Conservation (phyloP, 2,329 filamentous ascomycete species). For the Colletotrichum liaoningense region DNA sequence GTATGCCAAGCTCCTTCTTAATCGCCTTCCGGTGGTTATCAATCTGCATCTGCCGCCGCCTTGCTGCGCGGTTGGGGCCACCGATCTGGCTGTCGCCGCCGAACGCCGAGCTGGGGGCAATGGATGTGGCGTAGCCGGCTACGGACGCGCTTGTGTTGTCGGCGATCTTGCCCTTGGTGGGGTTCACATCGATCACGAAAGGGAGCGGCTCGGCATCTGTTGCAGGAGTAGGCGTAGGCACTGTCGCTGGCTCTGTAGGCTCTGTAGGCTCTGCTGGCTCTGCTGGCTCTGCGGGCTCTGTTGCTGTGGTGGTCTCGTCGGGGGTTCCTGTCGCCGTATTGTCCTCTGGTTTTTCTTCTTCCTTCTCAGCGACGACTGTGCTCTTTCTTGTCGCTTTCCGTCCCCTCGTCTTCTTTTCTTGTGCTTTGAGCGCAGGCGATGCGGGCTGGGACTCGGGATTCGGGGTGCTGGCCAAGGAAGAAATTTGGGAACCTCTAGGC, state of each 20-base stretch:
- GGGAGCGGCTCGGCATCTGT: conserved; percentile 13
- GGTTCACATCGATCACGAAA: conserved; percentile 22
- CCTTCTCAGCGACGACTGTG: not conserved
- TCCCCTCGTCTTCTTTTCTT: conserved; percentile 26
- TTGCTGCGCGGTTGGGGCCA: conserved; percentile 33
- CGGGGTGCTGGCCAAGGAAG: conserved; percentile 29
- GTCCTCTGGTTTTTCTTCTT: not conserved
- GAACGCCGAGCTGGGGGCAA: conserved; percentile 24
- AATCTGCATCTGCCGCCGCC: conserved; percentile 31
- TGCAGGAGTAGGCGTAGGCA: not conserved
- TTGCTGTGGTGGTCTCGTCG: not conserved
- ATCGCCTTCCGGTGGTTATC: conserved; percentile 24
- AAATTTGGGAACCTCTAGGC: not conserved
- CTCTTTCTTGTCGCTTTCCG: conserved; percentile 34
- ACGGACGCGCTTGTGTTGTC: not conserved
- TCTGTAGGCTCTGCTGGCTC: conserved; percentile 14
- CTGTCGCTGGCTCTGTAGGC: not conserved
- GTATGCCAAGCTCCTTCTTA: conserved; percentile 26
- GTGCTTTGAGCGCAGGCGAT: conserved; percentile 26
- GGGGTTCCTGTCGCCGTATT: conserved; percentile 11
- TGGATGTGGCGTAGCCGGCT: conserved; percentile 18
- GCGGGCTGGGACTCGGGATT: conserved; percentile 20
- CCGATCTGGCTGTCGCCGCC: conserved; percentile 13
- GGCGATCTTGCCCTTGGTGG: conserved; percentile 10
- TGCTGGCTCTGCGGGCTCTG: not conserved